Conservation (phyloP, 352 stramenopile genomes). For the Bremia lactucae region DNA sequence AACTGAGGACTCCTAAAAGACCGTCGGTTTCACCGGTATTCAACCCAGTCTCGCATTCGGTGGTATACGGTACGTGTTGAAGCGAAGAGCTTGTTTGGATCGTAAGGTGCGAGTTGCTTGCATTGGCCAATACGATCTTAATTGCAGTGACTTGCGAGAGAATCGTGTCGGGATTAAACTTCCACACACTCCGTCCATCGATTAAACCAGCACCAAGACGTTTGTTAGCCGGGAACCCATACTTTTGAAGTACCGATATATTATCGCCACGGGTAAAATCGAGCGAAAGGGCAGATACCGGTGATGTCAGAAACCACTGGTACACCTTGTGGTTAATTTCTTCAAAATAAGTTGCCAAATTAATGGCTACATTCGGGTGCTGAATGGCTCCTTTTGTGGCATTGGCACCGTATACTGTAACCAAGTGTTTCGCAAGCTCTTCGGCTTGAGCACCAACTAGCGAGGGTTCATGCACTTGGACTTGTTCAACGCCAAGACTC, state of each 20-base stretch:
- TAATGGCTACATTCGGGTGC: constrained; percentile 51
- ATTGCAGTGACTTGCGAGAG: constrained; percentile 42
- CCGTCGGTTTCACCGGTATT: constrained; percentile 65
- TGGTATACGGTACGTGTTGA: constrained; percentile 86
- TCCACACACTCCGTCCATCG: constrained; percentile 87
- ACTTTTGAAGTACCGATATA: constrained; percentile 72
- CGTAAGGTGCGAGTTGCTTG: constrained; percentile 39
- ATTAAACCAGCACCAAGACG: constrained; percentile 84
- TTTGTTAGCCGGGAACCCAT: constrained; percentile 77
- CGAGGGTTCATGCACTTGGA: constrained; percentile 88
- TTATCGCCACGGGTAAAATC: constrained; percentile 89
- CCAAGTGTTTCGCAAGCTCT: constrained; percentile 41
- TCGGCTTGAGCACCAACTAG: constrained; percentile 68
- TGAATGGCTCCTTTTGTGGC: constrained; percentile 40
- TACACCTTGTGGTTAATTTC: constrained; percentile 83
- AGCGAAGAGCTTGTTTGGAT: constrained; percentile 85
- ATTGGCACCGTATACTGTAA: constrained; percentile 60
- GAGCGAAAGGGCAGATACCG: constrained; percentile 75
- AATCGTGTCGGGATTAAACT: constrained; percentile 65
- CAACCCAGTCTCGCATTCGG: constrained; percentile 54
- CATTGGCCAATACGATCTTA: constrained; percentile 42
- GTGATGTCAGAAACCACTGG: constrained; percentile 77
- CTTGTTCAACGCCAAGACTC: constrained; percentile 61
- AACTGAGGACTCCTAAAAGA: constrained; percentile 71
- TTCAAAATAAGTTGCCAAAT: constrained; percentile 85